Percentiles rank a stretch among this genome's conserved stretches.
These are phyloP conservation scores for Trypanosoma conorhini DNA, from an alignment of 208 protist genomes.

Conservation along the genomic window DNA sequence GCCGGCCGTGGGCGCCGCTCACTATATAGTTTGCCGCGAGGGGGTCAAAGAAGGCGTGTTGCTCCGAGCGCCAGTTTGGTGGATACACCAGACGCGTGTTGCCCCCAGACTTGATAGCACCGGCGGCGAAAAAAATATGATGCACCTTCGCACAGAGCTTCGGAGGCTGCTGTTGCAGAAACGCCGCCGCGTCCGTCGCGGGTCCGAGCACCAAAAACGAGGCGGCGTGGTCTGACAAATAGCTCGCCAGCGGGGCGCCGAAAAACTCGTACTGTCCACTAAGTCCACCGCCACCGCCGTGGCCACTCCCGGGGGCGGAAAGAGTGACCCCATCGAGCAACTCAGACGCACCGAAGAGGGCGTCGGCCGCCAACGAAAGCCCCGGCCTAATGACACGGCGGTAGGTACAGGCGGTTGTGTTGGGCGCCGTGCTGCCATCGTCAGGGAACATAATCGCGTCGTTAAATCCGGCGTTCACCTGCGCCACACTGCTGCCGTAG, in stretches of 20 bases:
- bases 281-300: not conserved
- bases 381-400: constrained; percentile 22
- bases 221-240: constrained; percentile 29
- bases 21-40: constrained; percentile 58
- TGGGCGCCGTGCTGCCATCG: not conserved
- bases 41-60: constrained; percentile 77
- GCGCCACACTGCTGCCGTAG: constrained; percentile 38
- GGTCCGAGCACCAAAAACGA: constrained; percentile 63
- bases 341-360: constrained; percentile 34
- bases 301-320: not conserved
- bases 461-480: constrained; percentile 25
- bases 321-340: constrained; percentile 18
- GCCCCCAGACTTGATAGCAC: constrained; percentile 41
- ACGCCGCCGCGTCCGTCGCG: constrained; percentile 64
- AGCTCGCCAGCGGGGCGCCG: constrained; percentile 25
- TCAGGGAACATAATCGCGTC: constrained; percentile 10
- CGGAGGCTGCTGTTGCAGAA: constrained; percentile 38
- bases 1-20: constrained; percentile 34
- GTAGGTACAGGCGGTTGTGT: constrained; percentile 29
- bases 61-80: constrained; percentile 45
- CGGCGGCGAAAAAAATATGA: constrained; percentile 50
- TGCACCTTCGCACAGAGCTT: constrained; percentile 25
- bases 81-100: constrained; percentile 49
- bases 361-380: constrained; percentile 21
- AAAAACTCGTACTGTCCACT: constrained; percentile 36